Conservation (phyloP, 192 early-diverging fungal species). For the Dimargaris xerosporica region DNA sequence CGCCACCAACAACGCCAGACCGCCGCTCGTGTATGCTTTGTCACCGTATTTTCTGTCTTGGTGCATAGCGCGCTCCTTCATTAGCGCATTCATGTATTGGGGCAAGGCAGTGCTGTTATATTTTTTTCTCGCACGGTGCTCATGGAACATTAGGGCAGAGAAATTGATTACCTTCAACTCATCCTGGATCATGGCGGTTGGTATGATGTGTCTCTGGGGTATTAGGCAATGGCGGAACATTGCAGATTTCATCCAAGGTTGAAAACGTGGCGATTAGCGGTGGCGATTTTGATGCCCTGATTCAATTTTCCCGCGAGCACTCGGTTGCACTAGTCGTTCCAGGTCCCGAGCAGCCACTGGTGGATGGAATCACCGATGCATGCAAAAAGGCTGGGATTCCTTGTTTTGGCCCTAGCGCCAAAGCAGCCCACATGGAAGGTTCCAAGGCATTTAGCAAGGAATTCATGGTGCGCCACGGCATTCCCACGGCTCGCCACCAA, state of each 20-base stretch:
- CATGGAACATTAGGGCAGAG: too few species aligned
- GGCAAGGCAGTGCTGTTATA: too few species aligned
- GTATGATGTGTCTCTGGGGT: too few species aligned
- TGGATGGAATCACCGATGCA: conserved; percentile 69
- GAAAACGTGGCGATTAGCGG: conserved; percentile 60
- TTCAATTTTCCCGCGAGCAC: conserved; percentile 31
- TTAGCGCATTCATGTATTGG: too few species aligned
- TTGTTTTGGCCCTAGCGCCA: conserved; percentile 79
- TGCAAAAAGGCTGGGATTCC: conserved; percentile 64
- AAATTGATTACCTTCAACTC: too few species aligned
- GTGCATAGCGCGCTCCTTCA: too few species aligned
- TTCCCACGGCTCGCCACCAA: conserved; percentile 87
- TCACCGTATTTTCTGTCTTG: too few species aligned
- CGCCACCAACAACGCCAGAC: too few species aligned
- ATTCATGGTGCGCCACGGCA: conserved; percentile 92
- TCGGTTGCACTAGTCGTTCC: conserved; percentile 59
- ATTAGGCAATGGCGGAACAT: conserved; percentile 96
- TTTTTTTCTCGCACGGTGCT: too few species aligned
- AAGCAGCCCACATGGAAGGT: conserved; percentile 86
- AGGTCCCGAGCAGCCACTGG: conserved; percentile 93
- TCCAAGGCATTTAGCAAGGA: conserved; percentile 98
- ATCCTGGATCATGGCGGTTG: too few species aligned
- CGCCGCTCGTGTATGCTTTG: too few species aligned
- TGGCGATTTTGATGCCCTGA: conserved; percentile 6
- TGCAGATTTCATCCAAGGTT: conserved; percentile 51